Evolutionary conservation across 768 basidiomycete species (phyloP).

Genomic region (Boletus reticuloceps): DNA sequence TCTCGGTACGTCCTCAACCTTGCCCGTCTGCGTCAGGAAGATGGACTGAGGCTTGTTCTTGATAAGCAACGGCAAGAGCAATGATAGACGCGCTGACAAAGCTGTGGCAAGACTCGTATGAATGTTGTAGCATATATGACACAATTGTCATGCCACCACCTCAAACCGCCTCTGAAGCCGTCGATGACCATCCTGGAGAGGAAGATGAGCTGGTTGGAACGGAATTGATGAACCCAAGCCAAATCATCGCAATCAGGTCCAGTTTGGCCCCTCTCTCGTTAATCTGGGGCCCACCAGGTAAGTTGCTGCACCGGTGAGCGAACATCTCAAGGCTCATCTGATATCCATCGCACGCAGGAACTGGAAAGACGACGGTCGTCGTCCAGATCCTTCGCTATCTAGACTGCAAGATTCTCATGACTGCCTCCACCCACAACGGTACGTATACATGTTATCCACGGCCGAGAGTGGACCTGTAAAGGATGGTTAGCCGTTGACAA

Average conservation of each 20-base stretch:
- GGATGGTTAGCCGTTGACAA: constrained; percentile 61
- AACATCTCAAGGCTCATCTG: neutral
- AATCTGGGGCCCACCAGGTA: constrained; percentile 72
- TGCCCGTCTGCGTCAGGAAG: neutral
- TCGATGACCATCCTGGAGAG: neutral
- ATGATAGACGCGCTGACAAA: constrained; percentile 62
- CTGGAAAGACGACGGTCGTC: constrained; percentile 71
- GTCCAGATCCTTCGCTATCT: constrained; percentile 54
- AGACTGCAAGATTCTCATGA: constrained; percentile 57
- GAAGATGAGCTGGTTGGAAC: constrained; percentile 14
- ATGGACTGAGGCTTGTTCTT: neutral
- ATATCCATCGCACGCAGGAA: constrained; percentile 39
- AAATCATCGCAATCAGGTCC: constrained; percentile 47
- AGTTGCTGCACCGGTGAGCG: neutral
- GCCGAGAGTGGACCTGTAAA: neutral
- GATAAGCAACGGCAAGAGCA: constrained; percentile 55
- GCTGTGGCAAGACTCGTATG: constrained; percentile 41
- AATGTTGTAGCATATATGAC: constrained; percentile 49
- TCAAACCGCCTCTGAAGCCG: constrained; percentile 18
- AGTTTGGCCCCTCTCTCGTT: constrained; percentile 46
- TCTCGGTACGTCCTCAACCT: constrained; percentile 39
- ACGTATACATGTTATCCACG: neutral
- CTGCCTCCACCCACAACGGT: constrained; percentile 72
- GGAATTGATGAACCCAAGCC: constrained; percentile 50
- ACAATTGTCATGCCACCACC: constrained; percentile 39